Base-by-base conservation (phyloP, 164 flowering plant genomes). In the Stephania yunnanensis region DNA sequence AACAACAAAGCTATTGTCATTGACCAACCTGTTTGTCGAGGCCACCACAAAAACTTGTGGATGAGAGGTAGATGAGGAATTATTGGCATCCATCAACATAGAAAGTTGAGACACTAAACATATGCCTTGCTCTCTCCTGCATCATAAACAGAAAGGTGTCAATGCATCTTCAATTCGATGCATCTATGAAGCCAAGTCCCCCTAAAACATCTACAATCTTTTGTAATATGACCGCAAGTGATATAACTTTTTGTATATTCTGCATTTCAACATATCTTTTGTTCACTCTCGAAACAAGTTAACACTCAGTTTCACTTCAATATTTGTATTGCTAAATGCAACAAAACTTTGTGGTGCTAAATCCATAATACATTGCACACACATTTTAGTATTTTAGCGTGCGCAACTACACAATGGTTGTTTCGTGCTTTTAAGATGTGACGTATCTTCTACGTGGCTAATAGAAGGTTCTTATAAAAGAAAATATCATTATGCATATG, bases 1-100 rank as follows among this genome's bases (percentile, higher is more conserved):
- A 46, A 65, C 48, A 17, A n/a, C 45, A 7, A 50, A 78, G 29
- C 68, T 61, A 22, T 17, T 31, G 45, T 61, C 42, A 22, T 17
- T 31, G 45, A 73, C 74, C 46, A 15, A 94, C 99, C 95, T 95
- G 84, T 93, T 96, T 61, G 99, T 96, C 71, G 99, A 87, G 69
- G 97, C 99, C 76, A 95, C 94, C 68, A 95, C 94, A 71, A 89
- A 88, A 77, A 93, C 92, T 22, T 84, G 89, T 11, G 86, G 83
- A 69, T 10, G 73, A 77, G 86, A 82, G 72, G 82, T 65, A 67
- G 84, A 81, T 22, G 86, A 80, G 3, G 85, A 83, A 73, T 77
- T 89, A 72, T 79, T 87, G 48, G 88, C 86, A 80, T 92, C 98
- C 97, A 96, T 91, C 80, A 96, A 80, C 66, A 82, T 76, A 78